Evolutionary conservation across 805 yeast species (phyloP).

Genomic region (Cyberlindnera sargentensis): DNA sequence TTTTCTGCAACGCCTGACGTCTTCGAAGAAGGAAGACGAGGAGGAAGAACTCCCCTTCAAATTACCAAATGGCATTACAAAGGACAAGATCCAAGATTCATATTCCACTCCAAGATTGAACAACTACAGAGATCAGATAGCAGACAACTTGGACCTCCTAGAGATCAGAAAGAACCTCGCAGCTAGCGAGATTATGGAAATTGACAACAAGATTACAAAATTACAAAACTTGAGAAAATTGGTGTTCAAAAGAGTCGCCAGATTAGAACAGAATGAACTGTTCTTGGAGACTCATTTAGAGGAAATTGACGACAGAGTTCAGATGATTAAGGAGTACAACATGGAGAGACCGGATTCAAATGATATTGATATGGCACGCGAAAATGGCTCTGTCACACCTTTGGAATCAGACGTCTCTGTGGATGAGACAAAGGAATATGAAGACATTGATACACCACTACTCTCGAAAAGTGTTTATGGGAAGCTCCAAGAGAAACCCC

Average conservation of each 20-base stretch:
- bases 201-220: constrained; percentile 50
- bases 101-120: constrained; percentile 35
- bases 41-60: constrained; percentile 19
- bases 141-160: constrained; percentile 43
- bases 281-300: constrained; percentile 41
- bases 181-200: constrained; percentile 54
- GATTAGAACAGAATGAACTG: constrained; percentile 55
- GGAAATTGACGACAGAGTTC: constrained; percentile 37
- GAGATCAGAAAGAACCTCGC: constrained; percentile 61
- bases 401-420: neutral
- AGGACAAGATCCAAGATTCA: constrained; percentile 34
- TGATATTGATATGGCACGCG: constrained; percentile 6
- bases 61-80: constrained; percentile 34
- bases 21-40: constrained; percentile 19
- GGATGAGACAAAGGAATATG: constrained; percentile 12
- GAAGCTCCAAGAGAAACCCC: constrained; percentile 31
- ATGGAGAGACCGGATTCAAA: constrained; percentile 25
- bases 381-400: neutral
- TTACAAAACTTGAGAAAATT: constrained; percentile 43
- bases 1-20: constrained; percentile 13
- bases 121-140: constrained; percentile 32
- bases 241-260: constrained; percentile 52
- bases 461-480: constrained; percentile 39
- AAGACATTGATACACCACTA: constrained; percentile 22
- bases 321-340: constrained; percentile 35